Evolutionary conservation across 129 eudicot species (phyloP), one percentile per base, ranked within the genome.

Genomic region (Lonicera japonica): DNA sequence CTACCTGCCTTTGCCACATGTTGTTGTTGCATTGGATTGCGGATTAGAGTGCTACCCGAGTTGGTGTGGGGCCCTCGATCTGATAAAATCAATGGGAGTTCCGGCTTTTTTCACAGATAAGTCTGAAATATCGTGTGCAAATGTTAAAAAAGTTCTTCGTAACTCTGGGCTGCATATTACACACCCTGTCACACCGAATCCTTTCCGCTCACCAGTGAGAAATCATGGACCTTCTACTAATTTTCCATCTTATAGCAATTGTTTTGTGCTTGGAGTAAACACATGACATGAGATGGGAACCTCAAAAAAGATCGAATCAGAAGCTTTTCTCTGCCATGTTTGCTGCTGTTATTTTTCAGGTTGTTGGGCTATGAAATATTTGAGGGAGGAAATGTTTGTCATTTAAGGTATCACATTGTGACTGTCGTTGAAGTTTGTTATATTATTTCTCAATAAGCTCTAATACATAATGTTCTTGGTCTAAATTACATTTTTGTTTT

Each of bases 181-280:
- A 36, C 77, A 73, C 46, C 78, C 83, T 13, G 77, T 82, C 48
- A 81, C 80, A 17, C 87, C 87, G 7, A 82, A 77, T 74, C 83
- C 87, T 18, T 82, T 73, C 45, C 83, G 87, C 25, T 82, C 81
- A 46, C 88, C 81, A 5, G 66, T 77, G 59, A 67, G 81, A 52
- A 78, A 55, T 63, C 61, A 54, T 47, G 60, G 66, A 25, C 48
- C 73, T 41, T 78, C 79, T 11, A 75, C 72, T 12, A 71, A 71
- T 68, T 65, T 75, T 60, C 81, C 83, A 8, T 78, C 79, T 2
- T 75, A 74, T 36, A 78, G 73, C 69, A 82, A 78, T 39, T 66
- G 81, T 17, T 77, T 82, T 17, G 68, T 78, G 71, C 63, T 82
- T 66, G 88, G 84, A 61, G 84, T 74, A 41, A 76, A 73, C 47